These are phyloP conservation scores for Trichoderma semiorbis DNA, from an alignment of 2,329 filamentous ascomycete species.

Conservation along the genomic window DNA sequence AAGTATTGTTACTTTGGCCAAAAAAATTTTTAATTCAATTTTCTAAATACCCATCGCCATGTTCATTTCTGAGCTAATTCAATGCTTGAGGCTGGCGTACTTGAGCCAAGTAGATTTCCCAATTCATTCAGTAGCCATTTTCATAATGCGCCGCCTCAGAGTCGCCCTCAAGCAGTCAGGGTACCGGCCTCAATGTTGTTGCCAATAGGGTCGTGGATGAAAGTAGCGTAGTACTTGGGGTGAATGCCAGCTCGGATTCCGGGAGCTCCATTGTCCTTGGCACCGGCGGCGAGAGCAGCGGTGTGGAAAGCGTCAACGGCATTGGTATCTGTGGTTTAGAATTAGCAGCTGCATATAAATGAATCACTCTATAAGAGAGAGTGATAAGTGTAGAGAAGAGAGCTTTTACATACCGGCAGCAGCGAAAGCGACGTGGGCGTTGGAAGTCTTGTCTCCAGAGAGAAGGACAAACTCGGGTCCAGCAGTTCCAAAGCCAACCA, in stretches of 20 bases:
- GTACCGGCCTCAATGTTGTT: conserved; percentile 43
- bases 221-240: conserved; percentile 44
- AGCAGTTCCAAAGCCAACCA: conserved; percentile 2
- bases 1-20: neutral
- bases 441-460: neutral
- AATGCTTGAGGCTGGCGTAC: neutral
- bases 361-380: neutral
- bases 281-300: conserved; percentile 37
- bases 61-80: neutral
- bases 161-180: conserved; percentile 26
- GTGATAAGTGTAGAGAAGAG: conserved; percentile 26
- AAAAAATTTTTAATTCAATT: neutral
- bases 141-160: neutral
- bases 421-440: conserved; percentile 6
- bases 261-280: conserved; percentile 42
- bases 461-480: conserved; percentile 10
- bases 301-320: conserved; percentile 41
- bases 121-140: neutral
- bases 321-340: conserved; percentile 29
- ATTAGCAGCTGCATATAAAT: neutral
- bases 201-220: conserved; percentile 42
- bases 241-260: conserved; percentile 39
- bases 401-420: neutral
- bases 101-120: neutral
- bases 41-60: neutral